phyloP scores from a whole-genome alignment of 495 filamentous ascomycete genomes.

The Penicillium manginii region DNA sequence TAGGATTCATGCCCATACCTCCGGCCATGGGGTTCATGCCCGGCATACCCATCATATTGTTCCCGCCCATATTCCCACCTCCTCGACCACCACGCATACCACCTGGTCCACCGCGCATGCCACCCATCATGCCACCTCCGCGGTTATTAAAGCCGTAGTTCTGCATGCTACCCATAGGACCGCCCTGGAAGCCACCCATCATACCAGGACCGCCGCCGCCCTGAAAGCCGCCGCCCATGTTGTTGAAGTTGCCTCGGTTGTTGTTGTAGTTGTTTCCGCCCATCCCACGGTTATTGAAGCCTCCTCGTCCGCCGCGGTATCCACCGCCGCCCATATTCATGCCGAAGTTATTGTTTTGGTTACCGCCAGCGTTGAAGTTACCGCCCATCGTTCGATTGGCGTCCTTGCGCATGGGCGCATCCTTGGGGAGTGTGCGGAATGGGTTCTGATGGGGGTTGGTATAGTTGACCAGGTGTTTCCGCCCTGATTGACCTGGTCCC shows the following conservation, averaged over 20 bases:
- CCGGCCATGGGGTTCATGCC: constrained; percentile 64
- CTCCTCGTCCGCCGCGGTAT: constrained; percentile 20
- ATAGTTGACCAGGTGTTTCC: constrained; percentile 75
- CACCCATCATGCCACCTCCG: constrained; percentile 65
- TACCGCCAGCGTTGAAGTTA: constrained; percentile 20
- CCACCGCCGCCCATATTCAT: constrained; percentile 41
- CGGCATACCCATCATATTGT: constrained; percentile 60
- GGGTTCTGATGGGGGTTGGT: constrained; percentile 79
- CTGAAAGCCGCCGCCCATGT: constrained; percentile 59
- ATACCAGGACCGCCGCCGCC: constrained; percentile 53
- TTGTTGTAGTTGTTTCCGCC: constrained; percentile 39
- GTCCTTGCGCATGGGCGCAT: constrained; percentile 76
- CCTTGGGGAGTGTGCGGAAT: constrained; percentile 90
- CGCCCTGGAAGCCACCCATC: constrained; percentile 61
- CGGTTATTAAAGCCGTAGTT: constrained; percentile 63
- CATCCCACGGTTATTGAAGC: constrained; percentile 35
- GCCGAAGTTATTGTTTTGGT: constrained; percentile 34
- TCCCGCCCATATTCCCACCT: constrained; percentile 59
- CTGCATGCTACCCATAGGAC: constrained; percentile 60
- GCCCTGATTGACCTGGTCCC: constrained; percentile 60
- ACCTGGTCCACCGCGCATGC: constrained; percentile 68
- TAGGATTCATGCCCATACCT: constrained; percentile 56
- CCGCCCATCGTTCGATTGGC: constrained; percentile 45
- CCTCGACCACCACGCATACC: constrained; percentile 75
- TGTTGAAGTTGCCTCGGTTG: constrained; percentile 57